Conservation (phyloP, 257 asterid genomes). For the Solanum peruvianum region DNA sequence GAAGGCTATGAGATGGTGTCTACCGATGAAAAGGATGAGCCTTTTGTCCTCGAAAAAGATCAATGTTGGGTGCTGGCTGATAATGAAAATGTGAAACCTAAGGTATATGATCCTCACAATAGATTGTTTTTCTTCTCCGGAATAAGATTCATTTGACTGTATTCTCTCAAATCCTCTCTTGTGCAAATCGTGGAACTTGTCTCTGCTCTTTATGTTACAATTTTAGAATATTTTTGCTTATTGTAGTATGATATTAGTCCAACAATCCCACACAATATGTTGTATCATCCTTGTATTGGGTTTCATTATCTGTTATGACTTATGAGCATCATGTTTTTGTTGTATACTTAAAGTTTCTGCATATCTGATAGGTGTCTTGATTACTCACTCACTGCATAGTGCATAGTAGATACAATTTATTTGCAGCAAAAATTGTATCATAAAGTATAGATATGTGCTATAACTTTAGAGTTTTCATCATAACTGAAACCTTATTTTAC, state of each 20-base stretch:
- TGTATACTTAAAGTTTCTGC: background rate
- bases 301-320: background rate
- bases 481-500: background rate
- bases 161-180: background rate
- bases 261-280: background rate
- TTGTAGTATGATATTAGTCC: background rate
- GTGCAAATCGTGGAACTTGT: background rate
- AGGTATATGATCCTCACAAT: constrained; percentile 25
- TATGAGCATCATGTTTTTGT: background rate
- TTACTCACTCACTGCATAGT: background rate
- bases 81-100: constrained; percentile 49
- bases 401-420: background rate
- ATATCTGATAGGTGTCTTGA: background rate
- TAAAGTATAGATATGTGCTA: background rate
- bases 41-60: constrained; percentile 64
- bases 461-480: background rate
- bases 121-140: background rate
- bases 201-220: background rate
- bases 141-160: background rate
- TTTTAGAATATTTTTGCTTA: background rate
- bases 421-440: background rate
- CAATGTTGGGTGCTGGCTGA: constrained; percentile 89
- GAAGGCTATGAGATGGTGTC: constrained; percentile 87
- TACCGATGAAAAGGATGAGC: constrained; percentile 49
- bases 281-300: background rate